Evolutionary conservation across 306 rosid genomes (phyloP).

Genomic region (Corylus americana): DNA sequence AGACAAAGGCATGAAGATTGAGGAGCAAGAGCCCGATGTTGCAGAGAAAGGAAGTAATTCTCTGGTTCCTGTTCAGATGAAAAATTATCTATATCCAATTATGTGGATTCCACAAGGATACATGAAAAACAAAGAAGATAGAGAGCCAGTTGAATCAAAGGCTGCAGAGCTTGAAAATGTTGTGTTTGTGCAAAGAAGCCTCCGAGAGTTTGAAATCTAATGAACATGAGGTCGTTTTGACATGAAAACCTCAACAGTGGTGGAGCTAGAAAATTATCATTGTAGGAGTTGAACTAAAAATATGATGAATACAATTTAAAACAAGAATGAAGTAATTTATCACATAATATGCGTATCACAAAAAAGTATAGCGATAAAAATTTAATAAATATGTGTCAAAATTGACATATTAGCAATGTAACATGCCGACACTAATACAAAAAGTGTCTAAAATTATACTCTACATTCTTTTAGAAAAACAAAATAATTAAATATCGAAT

Average conservation of each 20-base stretch:
- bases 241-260: neutral
- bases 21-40: constrained; percentile 45
- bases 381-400: too few relatives aligned
- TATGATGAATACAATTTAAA: too few relatives aligned
- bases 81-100: constrained; percentile 42
- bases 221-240: constrained; percentile 40
- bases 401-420: too few relatives aligned
- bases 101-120: constrained; percentile 55
- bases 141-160: constrained; percentile 13
- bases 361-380: too few relatives aligned
- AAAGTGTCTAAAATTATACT: too few relatives aligned
- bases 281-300: too few relatives aligned
- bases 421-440: too few relatives aligned
- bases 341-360: too few relatives aligned
- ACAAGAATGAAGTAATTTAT: too few relatives aligned
- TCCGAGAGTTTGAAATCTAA: constrained; percentile 10
- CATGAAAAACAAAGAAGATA: constrained; percentile 28
- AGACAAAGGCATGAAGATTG: constrained; percentile 45
- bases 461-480: too few relatives aligned
- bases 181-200: constrained; percentile 12
- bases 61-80: constrained; percentile 38
- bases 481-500: too few relatives aligned
- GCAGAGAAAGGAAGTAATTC: constrained; percentile 37
- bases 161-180: constrained; percentile 29
- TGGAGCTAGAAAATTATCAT: too few relatives aligned